These are phyloP conservation scores for Yamadazyma dushanensis DNA, from an alignment of 1,139 yeast genomes.

Conservation along the genomic window DNA sequence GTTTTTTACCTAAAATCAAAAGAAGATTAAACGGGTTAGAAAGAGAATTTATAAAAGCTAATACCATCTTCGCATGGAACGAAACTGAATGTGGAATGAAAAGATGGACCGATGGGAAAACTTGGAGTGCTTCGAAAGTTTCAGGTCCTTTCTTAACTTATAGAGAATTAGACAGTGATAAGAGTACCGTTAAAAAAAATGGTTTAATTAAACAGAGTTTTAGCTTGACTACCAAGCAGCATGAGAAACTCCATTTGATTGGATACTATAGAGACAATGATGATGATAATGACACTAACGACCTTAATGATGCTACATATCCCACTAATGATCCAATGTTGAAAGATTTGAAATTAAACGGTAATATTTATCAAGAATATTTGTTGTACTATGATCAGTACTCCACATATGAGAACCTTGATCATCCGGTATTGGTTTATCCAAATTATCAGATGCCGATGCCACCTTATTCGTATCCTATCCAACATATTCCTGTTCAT, in stretches of 20 bases:
- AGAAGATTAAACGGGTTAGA: constrained; percentile 62
- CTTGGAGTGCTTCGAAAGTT: constrained; percentile 73
- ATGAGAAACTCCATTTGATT: constrained; percentile 55
- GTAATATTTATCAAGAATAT: constrained; percentile 22
- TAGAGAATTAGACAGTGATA: constrained; percentile 52
- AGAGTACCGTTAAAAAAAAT: constrained; percentile 29
- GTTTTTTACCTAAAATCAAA: constrained; percentile 56
- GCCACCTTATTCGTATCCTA: background rate
- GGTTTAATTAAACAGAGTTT: constrained; percentile 63
- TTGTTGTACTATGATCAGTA: constrained; percentile 20
- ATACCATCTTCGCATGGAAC: constrained; percentile 71
- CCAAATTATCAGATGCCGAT: constrained; percentile 4
- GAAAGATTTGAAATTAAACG: constrained; percentile 20
- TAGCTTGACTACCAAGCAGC: constrained; percentile 48
- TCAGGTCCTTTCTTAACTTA: constrained; percentile 65
- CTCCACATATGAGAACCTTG: constrained; percentile 6
- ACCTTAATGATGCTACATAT: background rate
- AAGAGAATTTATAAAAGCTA: constrained; percentile 51
- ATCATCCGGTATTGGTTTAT: constrained; percentile 6
- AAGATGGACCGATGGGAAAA: constrained; percentile 75
- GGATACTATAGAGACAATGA: constrained; percentile 39
- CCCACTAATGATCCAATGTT: constrained; percentile 23
- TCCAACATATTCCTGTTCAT: background rate
- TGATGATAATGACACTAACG: constrained; percentile 2
- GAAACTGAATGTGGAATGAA: constrained; percentile 71